Conservation (phyloP, 352 stramenopile species). For the Phytophthora uliginosa region DNA sequence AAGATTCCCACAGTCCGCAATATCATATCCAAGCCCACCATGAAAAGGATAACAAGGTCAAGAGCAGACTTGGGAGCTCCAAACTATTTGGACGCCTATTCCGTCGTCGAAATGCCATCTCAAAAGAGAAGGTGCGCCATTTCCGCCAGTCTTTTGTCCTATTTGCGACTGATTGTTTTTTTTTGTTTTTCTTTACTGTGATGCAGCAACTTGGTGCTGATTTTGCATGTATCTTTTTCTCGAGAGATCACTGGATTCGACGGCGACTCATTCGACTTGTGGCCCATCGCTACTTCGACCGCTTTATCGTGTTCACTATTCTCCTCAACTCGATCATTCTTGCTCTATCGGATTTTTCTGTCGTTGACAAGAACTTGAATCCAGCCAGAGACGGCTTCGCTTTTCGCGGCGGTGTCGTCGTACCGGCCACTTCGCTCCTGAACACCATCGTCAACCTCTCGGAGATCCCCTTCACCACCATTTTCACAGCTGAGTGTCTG, state of each 20-base stretch:
- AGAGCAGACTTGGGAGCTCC: not conserved
- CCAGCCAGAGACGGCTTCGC: slow-evolving; percentile 55
- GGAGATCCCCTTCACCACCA: slow-evolving; percentile 84
- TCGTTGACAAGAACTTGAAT: slow-evolving; percentile 74
- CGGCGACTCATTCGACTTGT: slow-evolving; percentile 54
- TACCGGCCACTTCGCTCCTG: slow-evolving; percentile 46
- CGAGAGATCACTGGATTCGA: slow-evolving; percentile 58
- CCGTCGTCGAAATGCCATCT: slow-evolving; percentile 24
- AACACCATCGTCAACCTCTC: slow-evolving; percentile 73
- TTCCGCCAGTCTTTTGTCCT: not conserved
- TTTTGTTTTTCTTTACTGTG: not conserved
- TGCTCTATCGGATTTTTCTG: slow-evolving; percentile 81
- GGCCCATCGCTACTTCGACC: slow-evolving; percentile 77
- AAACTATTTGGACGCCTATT: not conserved
- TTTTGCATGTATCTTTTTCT: slow-evolving; percentile 55
- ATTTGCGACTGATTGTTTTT: not conserved
- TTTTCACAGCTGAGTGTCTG: slow-evolving; percentile 90
- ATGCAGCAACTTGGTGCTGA: slow-evolving; percentile 54
- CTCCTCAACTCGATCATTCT: slow-evolving; percentile 88
- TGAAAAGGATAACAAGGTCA: not conserved
- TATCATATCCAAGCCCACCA: not conserved
- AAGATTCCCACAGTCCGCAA: not conserved
- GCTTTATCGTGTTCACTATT: slow-evolving; percentile 89
- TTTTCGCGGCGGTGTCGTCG: slow-evolving; percentile 45
- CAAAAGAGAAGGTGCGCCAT: not conserved